phyloP scores from a whole-genome alignment of 2,329 filamentous ascomycete species.

The Fusarium multiceps region DNA sequence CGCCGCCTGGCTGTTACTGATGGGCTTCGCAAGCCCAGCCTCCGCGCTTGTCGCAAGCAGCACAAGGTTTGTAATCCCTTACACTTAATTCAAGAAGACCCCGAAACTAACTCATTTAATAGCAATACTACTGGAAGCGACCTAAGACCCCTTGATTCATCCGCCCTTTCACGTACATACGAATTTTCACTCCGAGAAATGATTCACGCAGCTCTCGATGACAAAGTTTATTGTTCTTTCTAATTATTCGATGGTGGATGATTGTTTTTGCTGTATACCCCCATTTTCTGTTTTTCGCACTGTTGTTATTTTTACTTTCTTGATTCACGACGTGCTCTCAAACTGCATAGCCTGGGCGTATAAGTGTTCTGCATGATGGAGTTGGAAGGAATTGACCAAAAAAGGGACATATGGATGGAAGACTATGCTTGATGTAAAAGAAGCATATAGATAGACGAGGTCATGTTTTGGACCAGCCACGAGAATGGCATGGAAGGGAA shows the following conservation, averaged over 20 bases:
- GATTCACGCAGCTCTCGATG: conserved; percentile 14
- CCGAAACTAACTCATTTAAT: conserved; percentile 34
- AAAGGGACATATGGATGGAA: background rate
- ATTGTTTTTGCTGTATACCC: conserved; percentile 43
- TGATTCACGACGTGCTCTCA: conserved; percentile 21
- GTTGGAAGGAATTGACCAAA: conserved; percentile 22
- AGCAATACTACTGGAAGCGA: conserved; percentile 79
- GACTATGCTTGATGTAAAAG: background rate
- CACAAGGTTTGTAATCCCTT: conserved; percentile 79
- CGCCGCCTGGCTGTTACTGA: conserved; percentile 85
- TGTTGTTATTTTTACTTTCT: conserved; percentile 15
- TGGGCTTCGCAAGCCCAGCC: conserved; percentile 86
- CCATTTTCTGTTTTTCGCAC: conserved; percentile 18
- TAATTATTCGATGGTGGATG: conserved; percentile 23
- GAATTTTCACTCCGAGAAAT: conserved; percentile 12
- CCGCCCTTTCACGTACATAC: conserved; percentile 25
- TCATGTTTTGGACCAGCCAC: background rate
- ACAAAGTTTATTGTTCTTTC: conserved; percentile 13
- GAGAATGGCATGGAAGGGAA: background rate
- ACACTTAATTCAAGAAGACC: background rate
- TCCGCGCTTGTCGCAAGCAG: conserved; percentile 91
- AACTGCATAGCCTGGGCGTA: conserved; percentile 46
- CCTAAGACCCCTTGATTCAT: conserved; percentile 65
- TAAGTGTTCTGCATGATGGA: conserved; percentile 39
- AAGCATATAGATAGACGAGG: conserved; percentile 10